Conservation (phyloP, 2,329 filamentous ascomycete species). For the Penicillium aurantiogriseum region DNA sequence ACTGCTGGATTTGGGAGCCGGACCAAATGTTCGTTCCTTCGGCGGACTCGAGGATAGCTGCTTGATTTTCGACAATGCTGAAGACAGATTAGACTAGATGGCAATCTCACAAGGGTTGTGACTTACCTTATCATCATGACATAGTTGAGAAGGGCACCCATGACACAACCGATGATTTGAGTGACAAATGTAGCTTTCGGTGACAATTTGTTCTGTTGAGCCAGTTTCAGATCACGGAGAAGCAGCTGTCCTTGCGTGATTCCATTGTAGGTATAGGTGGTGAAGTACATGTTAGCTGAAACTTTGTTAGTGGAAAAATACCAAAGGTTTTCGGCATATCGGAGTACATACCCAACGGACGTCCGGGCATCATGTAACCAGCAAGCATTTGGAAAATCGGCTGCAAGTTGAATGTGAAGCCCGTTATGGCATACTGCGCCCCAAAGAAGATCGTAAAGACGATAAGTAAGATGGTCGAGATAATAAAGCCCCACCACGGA, state of each 20-base stretch:
- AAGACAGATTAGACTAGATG: not conserved
- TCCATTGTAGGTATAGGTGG: not conserved
- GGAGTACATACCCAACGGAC: not conserved
- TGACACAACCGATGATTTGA: not conserved
- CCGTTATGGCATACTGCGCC: not conserved
- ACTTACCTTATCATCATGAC: not conserved
- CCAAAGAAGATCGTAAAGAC: not conserved
- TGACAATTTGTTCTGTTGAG: not conserved
- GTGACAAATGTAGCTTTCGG: not conserved
- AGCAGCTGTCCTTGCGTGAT: not conserved
- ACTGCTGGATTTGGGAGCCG: not conserved
- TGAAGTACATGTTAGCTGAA: not conserved
- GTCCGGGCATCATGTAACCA: not conserved
- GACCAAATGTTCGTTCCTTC: not conserved
- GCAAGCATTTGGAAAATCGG: not conserved
- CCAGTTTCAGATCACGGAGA: not conserved
- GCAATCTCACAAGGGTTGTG: not conserved
- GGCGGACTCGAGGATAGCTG: not conserved
- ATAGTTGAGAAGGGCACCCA: not conserved
- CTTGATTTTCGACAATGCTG: not conserved
- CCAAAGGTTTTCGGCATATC: not conserved
- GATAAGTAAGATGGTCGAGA: not conserved
- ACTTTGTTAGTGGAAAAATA: not conserved
- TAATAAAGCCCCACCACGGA: not conserved
- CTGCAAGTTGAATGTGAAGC: not conserved